Evolutionary conservation across 345 rosid species (phyloP).

Genomic region (Lumnitzera littorea): DNA sequence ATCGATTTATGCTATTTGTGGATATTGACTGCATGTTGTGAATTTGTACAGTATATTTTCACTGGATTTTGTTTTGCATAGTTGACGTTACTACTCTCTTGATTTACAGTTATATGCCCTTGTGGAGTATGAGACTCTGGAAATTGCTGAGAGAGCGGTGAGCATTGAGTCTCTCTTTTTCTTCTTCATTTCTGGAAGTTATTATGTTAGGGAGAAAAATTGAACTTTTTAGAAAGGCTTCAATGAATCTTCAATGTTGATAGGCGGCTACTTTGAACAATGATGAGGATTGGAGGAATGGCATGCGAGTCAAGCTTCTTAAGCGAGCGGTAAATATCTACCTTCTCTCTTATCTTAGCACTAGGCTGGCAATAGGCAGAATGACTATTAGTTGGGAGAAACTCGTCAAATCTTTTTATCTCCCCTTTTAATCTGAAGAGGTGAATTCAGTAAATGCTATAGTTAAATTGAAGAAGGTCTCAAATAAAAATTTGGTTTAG

Average conservation of each 20-base stretch:
- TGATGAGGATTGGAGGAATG: constrained; percentile 91
- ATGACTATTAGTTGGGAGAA: too few species aligned
- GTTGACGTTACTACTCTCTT: neutral
- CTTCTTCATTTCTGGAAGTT: neutral
- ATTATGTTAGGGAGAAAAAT: neutral
- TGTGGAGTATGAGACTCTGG: constrained; percentile 74
- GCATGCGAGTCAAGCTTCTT: constrained; percentile 77
- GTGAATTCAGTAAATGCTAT: too few species aligned
- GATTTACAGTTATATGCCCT: constrained; percentile 65
- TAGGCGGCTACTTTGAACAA: constrained; percentile 72
- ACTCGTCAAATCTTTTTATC: too few species aligned
- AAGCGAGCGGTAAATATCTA: constrained; percentile 42
- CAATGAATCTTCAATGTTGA: constrained; percentile 11
- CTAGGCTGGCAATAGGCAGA: too few species aligned
- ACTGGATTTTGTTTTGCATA: neutral
- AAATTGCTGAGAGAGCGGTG: constrained; percentile 92
- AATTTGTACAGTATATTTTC: neutral
- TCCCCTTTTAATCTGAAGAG: too few species aligned
- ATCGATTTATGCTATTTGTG: too few species aligned
- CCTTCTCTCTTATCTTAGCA: neutral
- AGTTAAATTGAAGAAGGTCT: too few species aligned
- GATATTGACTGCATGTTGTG: neutral
- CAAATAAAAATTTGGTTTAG: too few species aligned
- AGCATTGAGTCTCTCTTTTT: constrained; percentile 17
- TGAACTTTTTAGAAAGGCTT: constrained; percentile 3